phyloP scores from a whole-genome alignment of 768 basidiomycete species.

The Gelatoporia subvermispora region DNA sequence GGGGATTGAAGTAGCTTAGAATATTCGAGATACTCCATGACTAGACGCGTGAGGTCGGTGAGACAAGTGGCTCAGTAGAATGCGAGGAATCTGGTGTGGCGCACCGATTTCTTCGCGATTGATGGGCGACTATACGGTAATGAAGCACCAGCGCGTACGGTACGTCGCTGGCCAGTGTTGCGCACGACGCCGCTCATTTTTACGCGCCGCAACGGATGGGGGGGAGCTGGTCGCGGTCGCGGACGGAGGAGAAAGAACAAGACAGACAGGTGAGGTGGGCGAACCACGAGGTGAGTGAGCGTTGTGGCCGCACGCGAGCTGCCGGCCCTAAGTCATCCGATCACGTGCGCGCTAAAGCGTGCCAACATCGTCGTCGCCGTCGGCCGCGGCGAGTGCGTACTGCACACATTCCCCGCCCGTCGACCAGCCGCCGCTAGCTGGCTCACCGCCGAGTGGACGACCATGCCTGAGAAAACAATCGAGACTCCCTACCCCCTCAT shows the following conservation, averaged over 20 bases:
- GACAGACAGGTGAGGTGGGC: constrained; percentile 1
- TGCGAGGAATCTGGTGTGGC: constrained; percentile 14
- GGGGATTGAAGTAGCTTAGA: constrained; percentile 48
- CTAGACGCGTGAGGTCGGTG: constrained; percentile 16
- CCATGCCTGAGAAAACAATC: constrained; percentile 51
- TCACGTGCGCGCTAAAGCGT: background rate
- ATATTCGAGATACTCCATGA: constrained; percentile 49
- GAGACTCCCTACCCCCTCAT: constrained; percentile 83
- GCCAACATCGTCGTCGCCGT: background rate
- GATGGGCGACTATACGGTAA: constrained; percentile 52
- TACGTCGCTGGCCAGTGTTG: constrained; percentile 6
- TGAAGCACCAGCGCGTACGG: constrained; percentile 22
- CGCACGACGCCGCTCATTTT: constrained; percentile 13
- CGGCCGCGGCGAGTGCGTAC: constrained; percentile 1
- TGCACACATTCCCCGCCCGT: constrained; percentile 3
- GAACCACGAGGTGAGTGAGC: background rate
- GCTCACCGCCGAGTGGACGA: constrained; percentile 10
- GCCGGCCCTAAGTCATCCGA: constrained; percentile 1
- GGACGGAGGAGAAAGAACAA: constrained; percentile 1
- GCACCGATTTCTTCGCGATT: constrained; percentile 41
- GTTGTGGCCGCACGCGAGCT: background rate
- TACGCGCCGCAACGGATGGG: background rate
- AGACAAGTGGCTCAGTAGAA: constrained; percentile 19
- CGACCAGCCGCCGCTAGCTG: background rate
- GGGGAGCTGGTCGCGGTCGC: background rate